Percentiles rank a stretch among this genome's conserved stretches.
Evolutionary conservation across 305 asterid species (phyloP).

Genomic region (Solanum chacoense): DNA sequence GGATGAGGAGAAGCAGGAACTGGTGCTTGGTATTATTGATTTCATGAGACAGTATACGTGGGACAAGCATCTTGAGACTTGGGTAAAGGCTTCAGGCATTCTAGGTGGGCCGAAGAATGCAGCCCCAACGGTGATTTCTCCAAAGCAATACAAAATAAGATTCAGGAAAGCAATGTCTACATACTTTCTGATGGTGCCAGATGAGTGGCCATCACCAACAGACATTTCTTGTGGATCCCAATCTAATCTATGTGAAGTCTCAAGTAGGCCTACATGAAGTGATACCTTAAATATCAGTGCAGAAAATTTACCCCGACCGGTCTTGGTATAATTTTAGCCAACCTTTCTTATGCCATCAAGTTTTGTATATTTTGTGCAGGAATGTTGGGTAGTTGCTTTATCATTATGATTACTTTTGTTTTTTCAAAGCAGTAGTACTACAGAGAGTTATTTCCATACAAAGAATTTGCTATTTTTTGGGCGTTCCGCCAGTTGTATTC

Average conservation of each 20-base stretch:
- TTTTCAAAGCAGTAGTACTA: not conserved
- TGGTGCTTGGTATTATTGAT: slow-evolving; percentile 74
- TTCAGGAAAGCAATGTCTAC: slow-evolving; percentile 90
- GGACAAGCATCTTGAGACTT: slow-evolving; percentile 87
- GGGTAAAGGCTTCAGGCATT: slow-evolving; percentile 87
- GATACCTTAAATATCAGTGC: not conserved
- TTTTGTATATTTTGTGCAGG: not conserved
- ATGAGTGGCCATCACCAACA: slow-evolving; percentile 52
- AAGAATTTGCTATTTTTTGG: not conserved
- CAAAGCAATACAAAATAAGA: slow-evolving; percentile 66
- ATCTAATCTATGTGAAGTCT: slow-evolving; percentile 16
- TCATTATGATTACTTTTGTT: not conserved
- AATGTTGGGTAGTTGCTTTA: slow-evolving; percentile 1
- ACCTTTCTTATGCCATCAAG: not conserved
- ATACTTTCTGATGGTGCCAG: slow-evolving; percentile 81
- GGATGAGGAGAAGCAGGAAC: slow-evolving; percentile 69
- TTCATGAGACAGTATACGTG: slow-evolving; percentile 90
- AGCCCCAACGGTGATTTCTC: slow-evolving; percentile 72
- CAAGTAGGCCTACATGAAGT: not conserved
- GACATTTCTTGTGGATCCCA: slow-evolving; percentile 19
- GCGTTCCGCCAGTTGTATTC: not conserved
- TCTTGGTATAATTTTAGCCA: not conserved
- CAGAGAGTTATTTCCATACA: not conserved
- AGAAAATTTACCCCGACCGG: slow-evolving; percentile 11
- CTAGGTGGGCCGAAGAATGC: slow-evolving; percentile 71